Evolutionary conservation across 805 yeast species (phyloP).

Genomic region (Nakazawaea sp.): DNA sequence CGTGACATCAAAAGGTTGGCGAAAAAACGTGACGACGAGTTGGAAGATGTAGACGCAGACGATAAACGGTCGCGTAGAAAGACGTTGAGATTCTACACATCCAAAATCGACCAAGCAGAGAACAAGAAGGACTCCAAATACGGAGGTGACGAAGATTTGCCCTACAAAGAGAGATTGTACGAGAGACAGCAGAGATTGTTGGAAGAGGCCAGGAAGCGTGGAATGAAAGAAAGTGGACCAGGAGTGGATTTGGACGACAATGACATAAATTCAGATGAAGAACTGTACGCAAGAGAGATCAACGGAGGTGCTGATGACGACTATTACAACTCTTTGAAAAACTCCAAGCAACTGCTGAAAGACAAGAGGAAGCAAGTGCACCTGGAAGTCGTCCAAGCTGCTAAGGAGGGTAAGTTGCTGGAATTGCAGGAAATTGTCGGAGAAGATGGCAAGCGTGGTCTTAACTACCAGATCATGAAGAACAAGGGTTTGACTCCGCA

Average conservation of each 20-base stretch:
- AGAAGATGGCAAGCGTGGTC: slow-evolving; percentile 86
- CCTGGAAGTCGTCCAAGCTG: slow-evolving; percentile 64
- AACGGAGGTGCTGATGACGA: slow-evolving; percentile 40
- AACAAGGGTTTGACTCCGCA: slow-evolving; percentile 94
- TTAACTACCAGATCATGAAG: slow-evolving; percentile 90
- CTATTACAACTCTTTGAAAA: slow-evolving; percentile 52
- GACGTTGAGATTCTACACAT: slow-evolving; percentile 89
- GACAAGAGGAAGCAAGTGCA: slow-evolving; percentile 57
- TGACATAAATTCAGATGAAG: slow-evolving; percentile 44
- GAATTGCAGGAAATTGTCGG: slow-evolving; percentile 64
- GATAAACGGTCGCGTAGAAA: slow-evolving; percentile 77
- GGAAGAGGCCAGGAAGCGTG: slow-evolving; percentile 87
- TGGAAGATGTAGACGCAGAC: slow-evolving; percentile 79
- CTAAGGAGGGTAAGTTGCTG: slow-evolving; percentile 75
- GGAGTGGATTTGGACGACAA: slow-evolving; percentile 52
- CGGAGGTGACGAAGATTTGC: slow-evolving; percentile 85
- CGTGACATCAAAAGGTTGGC: slow-evolving; percentile 41
- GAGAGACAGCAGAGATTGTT: slow-evolving; percentile 84
- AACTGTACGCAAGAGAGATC: slow-evolving; percentile 30
- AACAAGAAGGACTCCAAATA: slow-evolving; percentile 51
- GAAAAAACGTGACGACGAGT: slow-evolving; percentile 45
- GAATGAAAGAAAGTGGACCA: slow-evolving; percentile 35
- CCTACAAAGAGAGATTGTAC: slow-evolving; percentile 82
- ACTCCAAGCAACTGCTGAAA: slow-evolving; percentile 40
- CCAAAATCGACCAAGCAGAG: slow-evolving; percentile 86